Evolutionary conservation across 2,329 filamentous ascomycete species (phyloP).

Genomic region (Fusarium lateritium): DNA sequence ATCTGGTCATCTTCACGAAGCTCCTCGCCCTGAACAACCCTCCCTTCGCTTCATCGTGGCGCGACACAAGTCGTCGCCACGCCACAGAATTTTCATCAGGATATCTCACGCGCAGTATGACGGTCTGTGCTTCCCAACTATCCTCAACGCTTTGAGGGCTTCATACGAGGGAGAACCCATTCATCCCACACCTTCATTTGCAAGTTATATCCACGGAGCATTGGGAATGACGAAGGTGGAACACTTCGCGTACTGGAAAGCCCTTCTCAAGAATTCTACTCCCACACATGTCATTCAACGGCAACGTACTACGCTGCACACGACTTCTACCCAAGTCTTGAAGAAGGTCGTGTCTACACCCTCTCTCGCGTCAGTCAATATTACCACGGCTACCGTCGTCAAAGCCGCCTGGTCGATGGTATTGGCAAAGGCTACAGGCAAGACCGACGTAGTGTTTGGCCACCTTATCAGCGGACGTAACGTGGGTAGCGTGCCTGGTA

Average conservation of each 20-base stretch:
- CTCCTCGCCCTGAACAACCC: background rate
- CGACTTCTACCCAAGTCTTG: constrained; percentile 14
- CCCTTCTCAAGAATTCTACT: constrained; percentile 13
- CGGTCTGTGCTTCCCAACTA: constrained; percentile 32
- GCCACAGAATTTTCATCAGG: constrained; percentile 31
- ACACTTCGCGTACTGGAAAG: constrained; percentile 30
- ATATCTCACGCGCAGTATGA: constrained; percentile 40
- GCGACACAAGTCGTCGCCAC: constrained; percentile 6
- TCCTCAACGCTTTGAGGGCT: constrained; percentile 17
- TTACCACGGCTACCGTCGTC: constrained; percentile 57
- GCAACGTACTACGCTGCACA: background rate
- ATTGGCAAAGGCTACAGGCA: constrained; percentile 55
- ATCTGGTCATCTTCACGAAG: background rate
- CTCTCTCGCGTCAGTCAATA: constrained; percentile 36
- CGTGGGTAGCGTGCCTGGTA: constrained; percentile 2
- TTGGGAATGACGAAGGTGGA: background rate
- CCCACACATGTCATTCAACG: constrained; percentile 23
- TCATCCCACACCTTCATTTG: background rate
- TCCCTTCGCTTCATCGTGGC: constrained; percentile 26
- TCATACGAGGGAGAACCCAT: constrained; percentile 26
- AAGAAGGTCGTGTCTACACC: constrained; percentile 13
- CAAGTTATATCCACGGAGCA: constrained; percentile 15
- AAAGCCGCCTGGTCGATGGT: constrained; percentile 63
- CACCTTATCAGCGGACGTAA: constrained; percentile 40
- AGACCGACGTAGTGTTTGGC: constrained; percentile 45